Evolutionary conservation across 306 rosid genomes (phyloP).

Genomic region (Hippophae gyantsensis): DNA sequence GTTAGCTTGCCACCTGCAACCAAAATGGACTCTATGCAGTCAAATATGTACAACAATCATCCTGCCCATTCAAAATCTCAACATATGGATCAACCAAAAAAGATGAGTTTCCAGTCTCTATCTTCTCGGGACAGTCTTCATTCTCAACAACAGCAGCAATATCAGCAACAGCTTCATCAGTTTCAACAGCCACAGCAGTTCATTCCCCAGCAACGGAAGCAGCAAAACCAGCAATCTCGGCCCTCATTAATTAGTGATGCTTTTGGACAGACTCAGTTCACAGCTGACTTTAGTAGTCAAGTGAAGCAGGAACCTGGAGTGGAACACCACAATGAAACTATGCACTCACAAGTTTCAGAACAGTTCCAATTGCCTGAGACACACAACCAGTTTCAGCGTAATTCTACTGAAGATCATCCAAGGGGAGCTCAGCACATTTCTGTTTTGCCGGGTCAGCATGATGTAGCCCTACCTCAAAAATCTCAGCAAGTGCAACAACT

Average conservation of each 20-base stretch:
- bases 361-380: conserved; percentile 59
- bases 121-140: conserved; percentile 52
- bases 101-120: conserved; percentile 63
- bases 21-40: conserved; percentile 54
- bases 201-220: conserved; percentile 52
- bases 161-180: conserved; percentile 58
- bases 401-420: conserved; percentile 41
- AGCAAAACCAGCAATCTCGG: conserved; percentile 56
- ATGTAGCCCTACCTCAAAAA: conserved; percentile 44
- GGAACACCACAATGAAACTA: conserved; percentile 52
- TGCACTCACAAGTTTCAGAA: conserved; percentile 46
- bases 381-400: conserved; percentile 70
- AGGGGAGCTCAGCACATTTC: conserved; percentile 51
- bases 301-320: conserved; percentile 61
- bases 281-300: conserved; percentile 46
- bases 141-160: conserved; percentile 57
- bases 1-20: conserved; percentile 49
- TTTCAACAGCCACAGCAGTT: conserved; percentile 63
- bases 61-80: conserved; percentile 52
- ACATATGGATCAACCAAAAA: conserved; percentile 52
- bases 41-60: conserved; percentile 54
- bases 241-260: conserved; percentile 44
- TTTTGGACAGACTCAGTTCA: conserved; percentile 53
- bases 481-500: conserved; percentile 55
- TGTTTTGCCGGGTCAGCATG: conserved; percentile 46